Evolutionary conservation across 345 rosid species (phyloP).

Genomic region (Arabis alpina): DNA sequence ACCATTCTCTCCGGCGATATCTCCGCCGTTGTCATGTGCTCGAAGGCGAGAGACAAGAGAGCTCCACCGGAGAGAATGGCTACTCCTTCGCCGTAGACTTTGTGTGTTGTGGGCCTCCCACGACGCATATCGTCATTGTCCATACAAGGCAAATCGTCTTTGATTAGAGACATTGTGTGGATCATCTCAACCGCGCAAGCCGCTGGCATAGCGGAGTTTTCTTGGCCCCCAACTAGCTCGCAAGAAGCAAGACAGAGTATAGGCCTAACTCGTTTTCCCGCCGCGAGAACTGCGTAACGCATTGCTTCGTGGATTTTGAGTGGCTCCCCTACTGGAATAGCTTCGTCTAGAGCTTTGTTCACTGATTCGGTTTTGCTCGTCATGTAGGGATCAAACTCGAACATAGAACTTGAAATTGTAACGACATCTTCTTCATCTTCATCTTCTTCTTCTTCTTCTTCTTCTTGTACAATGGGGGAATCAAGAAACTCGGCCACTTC

Average conservation of each 20-base stretch:
- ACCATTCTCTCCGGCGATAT: constrained; percentile 52
- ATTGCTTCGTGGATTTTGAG: constrained; percentile 62
- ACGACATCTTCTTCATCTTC: constrained; percentile 32
- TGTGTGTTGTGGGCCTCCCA: constrained; percentile 66
- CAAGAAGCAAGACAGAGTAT: constrained; percentile 66
- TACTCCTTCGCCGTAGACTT: constrained; percentile 54
- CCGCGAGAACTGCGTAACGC: constrained; percentile 71
- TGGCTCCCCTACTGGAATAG: constrained; percentile 55
- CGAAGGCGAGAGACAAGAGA: constrained; percentile 59
- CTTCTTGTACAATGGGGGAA: constrained; percentile 45
- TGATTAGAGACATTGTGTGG: constrained; percentile 68
- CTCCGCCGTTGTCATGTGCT: constrained; percentile 44
- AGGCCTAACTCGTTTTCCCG: constrained; percentile 72
- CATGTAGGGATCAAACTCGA: constrained; percentile 79
- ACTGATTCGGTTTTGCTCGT: constrained; percentile 49
- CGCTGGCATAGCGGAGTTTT: constrained; percentile 51
- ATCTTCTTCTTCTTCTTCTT: constrained; percentile 32
- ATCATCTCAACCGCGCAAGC: constrained; percentile 84
- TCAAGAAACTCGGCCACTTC: constrained; percentile 39
- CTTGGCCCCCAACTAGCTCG: constrained; percentile 63
- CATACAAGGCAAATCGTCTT: constrained; percentile 79
- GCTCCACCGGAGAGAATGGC: constrained; percentile 73
- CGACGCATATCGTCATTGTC: constrained; percentile 69
- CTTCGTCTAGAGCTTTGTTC: constrained; percentile 57
- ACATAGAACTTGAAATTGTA: constrained; percentile 23